Evolutionary conservation across 2,329 filamentous ascomycete species (phyloP).

Genomic region (Epichloe hybrida): DNA sequence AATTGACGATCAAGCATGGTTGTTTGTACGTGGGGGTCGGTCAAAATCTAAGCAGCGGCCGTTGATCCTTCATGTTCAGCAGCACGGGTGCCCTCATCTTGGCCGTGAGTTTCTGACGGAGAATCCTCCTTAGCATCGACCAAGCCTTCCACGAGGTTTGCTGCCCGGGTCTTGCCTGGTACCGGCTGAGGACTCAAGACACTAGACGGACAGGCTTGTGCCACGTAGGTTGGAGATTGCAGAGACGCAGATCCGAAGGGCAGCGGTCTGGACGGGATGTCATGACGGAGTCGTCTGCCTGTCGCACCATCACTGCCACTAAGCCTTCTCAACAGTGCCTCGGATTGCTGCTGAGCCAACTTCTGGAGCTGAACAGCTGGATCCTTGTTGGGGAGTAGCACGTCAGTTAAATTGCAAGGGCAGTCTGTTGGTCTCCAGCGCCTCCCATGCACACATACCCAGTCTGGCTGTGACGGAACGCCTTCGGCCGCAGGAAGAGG

Average conservation of each 20-base stretch:
- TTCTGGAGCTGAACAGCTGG: conserved; percentile 56
- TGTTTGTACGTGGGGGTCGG: neutral
- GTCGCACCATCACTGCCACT: conserved; percentile 19
- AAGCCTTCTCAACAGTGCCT: conserved; percentile 43
- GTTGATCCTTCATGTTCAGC: neutral
- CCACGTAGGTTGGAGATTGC: conserved; percentile 15
- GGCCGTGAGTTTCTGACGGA: neutral
- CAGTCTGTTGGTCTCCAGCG: conserved; percentile 37
- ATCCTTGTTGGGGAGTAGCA: conserved; percentile 44
- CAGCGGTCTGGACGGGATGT: conserved; percentile 35
- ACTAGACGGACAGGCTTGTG: conserved; percentile 10
- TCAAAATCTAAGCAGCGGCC: neutral
- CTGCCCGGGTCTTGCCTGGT: neutral
- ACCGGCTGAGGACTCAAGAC: conserved; percentile 6
- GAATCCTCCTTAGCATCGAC: neutral
- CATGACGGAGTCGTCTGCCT: conserved; percentile 18
- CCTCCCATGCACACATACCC: conserved; percentile 66
- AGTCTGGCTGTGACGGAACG: conserved; percentile 77
- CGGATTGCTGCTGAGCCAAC: conserved; percentile 52
- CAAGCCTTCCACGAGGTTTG: neutral
- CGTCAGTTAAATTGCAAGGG: conserved; percentile 43
- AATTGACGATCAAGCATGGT: neutral
- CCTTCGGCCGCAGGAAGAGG: conserved; percentile 64
- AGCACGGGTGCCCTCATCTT: neutral
- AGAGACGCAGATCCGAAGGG: conserved; percentile 39